Base-by-base conservation (phyloP, 2,329 filamentous ascomycete genomes). In the Xylariaceae sp. region DNA sequence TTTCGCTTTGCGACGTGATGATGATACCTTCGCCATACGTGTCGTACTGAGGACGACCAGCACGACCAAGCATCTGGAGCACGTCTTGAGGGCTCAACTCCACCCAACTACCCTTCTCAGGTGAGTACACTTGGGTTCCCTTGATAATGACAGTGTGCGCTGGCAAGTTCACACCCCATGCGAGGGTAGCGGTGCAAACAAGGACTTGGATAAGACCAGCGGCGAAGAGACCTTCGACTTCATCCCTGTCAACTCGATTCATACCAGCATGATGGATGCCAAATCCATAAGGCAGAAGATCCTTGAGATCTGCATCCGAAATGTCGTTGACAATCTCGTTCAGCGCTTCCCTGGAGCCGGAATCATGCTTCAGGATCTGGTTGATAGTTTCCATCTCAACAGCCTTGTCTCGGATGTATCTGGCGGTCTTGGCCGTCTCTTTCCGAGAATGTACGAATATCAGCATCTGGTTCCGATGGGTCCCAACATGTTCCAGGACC, bases 111-210 rank as follows among this genome's bases (percentile, higher is more conserved):
- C 92, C 92, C 66, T 95, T 96, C 57, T 98, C 92, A 0, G 92
- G 92, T 0, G 92, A 96, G 63, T 98, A 98, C 14, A 98, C 83
- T 54, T 94, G 88, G 1, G 92, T 98, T 35, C 92, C 92, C 63
- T 98, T 98, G 68, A 98, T 98, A 55, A 98, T 90, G 52, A 98
- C 92, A 1, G 92, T 96, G 55, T 98, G 92, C 2, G 92, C 92
- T 4, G 92, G 92, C 54, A 98, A 65, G 60, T 98, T 98, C 55
- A 98, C 92, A 77, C 92, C 92, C 92, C 92, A 98, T 16, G 92
- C 92, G 33, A 98, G 70, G n/a, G 92, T 98, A 24, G 93, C 90
- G 24, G 92, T 98, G 61, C 88, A 96, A 22, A 96, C 90, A 32
- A 98, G 77, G 2, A 98, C 92, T 57, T 95, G 89, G 23, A 98